Evolutionary conservation across 2,329 filamentous ascomycete genomes (phyloP).

Genomic region (Pseudocercospora eumusae): DNA sequence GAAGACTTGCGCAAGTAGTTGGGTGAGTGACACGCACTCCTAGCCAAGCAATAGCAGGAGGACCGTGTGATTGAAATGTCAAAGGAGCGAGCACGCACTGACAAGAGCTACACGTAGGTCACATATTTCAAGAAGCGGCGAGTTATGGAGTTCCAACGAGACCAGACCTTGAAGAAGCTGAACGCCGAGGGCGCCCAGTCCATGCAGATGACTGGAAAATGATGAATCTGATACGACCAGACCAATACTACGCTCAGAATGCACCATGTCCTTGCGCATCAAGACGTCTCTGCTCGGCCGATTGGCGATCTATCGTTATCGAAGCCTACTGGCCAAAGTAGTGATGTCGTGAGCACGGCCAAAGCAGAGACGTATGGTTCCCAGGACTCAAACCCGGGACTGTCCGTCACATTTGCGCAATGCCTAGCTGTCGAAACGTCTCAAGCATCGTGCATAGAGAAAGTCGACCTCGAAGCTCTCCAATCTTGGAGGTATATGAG

Average conservation of each 20-base stretch:
- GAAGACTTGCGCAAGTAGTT: constrained; percentile 81
- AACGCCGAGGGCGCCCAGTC: constrained; percentile 47
- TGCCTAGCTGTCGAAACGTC: neutral
- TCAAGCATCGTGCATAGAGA: neutral
- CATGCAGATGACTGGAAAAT: constrained; percentile 23
- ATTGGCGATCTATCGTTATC: neutral
- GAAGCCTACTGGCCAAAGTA: neutral
- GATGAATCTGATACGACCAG: neutral
- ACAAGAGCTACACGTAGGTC: constrained; percentile 57
- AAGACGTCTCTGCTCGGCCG: neutral
- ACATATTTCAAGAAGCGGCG: constrained; percentile 98
- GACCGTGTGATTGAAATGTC: no score
- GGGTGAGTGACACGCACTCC: constrained; percentile 63
- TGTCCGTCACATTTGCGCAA: neutral
- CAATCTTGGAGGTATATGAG: neutral
- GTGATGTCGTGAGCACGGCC: neutral
- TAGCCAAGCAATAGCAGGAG: neutral
- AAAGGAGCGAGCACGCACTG: neutral
- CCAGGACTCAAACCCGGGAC: neutral
- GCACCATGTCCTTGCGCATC: neutral
- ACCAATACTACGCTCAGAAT: neutral
- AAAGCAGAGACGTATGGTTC: neutral
- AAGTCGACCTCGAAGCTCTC: neutral
- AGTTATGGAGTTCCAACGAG: constrained; percentile 87
- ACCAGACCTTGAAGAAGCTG: constrained; percentile 73